Conservation (phyloP, 2,329 filamentous ascomycete genomes). For the Aspergillus oerlinghausenensis region DNA sequence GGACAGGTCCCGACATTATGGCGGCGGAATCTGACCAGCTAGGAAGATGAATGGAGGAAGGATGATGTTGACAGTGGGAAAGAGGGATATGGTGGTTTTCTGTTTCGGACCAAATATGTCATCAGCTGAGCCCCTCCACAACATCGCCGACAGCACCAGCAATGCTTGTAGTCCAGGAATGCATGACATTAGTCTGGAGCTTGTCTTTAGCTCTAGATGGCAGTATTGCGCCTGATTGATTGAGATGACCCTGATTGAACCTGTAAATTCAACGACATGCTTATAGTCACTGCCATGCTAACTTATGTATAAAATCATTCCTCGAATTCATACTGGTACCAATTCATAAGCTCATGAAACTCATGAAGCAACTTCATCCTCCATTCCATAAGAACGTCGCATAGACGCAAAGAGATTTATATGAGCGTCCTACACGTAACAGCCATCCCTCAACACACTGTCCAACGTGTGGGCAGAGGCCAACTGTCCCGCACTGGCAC, state of each 20-base stretch:
- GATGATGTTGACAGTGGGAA: constrained; percentile 15
- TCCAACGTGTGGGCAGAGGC: neutral
- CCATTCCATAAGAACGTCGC: neutral
- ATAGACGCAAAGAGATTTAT: neutral
- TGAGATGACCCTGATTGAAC: neutral
- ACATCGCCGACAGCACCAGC: neutral
- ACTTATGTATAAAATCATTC: neutral
- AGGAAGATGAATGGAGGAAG: constrained; percentile 9
- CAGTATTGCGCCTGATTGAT: neutral
- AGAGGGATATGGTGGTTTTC: constrained; percentile 1
- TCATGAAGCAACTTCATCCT: neutral
- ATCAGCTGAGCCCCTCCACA: constrained; percentile 7
- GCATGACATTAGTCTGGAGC: neutral
- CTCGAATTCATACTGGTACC: neutral
- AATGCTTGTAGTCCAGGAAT: neutral
- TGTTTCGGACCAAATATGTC: constrained; percentile 6
- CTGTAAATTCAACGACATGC: neutral
- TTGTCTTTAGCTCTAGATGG: neutral
- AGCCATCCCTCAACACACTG: neutral
- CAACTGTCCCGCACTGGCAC: neutral
- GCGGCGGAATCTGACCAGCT: constrained; percentile 11
- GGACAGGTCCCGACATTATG: constrained; percentile 41
- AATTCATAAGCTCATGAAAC: neutral
- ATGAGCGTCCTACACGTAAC: neutral
- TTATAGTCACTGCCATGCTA: neutral